Evolutionary conservation across 257 asterid species (phyloP).

Genomic region (Gardenia jasminoides): DNA sequence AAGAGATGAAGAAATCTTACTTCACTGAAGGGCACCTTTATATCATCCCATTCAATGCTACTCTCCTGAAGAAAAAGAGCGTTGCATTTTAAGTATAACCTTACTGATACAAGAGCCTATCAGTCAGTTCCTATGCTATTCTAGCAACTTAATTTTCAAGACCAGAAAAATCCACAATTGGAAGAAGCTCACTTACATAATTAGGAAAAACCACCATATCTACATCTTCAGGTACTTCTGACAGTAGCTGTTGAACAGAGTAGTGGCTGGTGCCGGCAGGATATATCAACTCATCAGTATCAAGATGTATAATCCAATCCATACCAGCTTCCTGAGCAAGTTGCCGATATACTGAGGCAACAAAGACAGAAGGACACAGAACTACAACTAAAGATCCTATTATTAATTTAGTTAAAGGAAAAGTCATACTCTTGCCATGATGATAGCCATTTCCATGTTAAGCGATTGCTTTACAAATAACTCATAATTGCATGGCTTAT

Average conservation of each 20-base stretch:
- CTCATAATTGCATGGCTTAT: conserved; percentile 38
- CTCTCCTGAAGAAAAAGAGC: conserved; percentile 40
- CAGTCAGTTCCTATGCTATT: neutral
- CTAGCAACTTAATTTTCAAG: neutral
- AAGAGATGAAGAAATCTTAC: conserved; percentile 22
- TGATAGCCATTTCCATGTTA: conserved; percentile 39
- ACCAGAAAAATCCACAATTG: neutral
- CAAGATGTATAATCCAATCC: conserved; percentile 60
- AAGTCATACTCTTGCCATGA: conserved; percentile 36
- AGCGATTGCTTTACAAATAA: conserved; percentile 36
- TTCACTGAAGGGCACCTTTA: conserved; percentile 54
- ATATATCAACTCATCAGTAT: conserved; percentile 52
- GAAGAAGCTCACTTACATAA: conserved; percentile 34
- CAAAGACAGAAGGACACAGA: neutral
- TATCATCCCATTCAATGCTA: conserved; percentile 44
- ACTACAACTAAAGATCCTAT: neutral
- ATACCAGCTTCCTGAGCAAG: conserved; percentile 43
- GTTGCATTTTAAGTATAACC: neutral
- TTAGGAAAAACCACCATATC: conserved; percentile 42
- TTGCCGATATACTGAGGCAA: neutral
- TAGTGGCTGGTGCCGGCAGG: conserved; percentile 43
- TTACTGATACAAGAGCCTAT: neutral
- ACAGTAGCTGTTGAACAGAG: conserved; percentile 39
- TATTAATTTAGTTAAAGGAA: neutral
- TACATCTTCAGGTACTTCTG: conserved; percentile 35